A percentile compares a stretch with the other conserved stretches of the same genome.
phyloP scores from a whole-genome alignment of 2,329 filamentous ascomycete genomes.

The Verticillium tricorpus region DNA sequence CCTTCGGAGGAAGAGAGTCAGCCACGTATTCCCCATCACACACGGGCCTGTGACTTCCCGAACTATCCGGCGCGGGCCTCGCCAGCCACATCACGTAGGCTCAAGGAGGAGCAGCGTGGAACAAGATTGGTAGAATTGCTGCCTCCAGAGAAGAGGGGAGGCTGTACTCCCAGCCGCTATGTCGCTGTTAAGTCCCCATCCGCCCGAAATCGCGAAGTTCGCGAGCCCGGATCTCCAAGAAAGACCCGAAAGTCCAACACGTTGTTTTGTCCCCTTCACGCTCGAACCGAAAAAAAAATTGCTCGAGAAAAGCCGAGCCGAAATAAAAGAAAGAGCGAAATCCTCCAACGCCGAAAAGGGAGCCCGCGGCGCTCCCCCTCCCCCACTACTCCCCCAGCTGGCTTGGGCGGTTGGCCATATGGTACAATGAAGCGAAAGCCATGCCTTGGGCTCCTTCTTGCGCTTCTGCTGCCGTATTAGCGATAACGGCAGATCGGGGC shows the following conservation, averaged over 20 bases:
- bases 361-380: background rate
- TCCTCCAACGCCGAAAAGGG: background rate
- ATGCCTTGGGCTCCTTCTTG: background rate
- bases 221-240: background rate
- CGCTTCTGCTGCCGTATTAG: background rate
- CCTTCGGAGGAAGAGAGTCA: no score
- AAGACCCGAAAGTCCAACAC: background rate
- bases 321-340: background rate
- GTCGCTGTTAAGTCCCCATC: background rate
- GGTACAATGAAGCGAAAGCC: background rate
- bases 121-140: background rate
- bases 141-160: background rate
- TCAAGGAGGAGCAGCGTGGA: background rate
- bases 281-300: background rate
- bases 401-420: background rate
- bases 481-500: background rate
- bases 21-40: background rate
- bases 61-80: background rate
- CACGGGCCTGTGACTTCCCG: background rate
- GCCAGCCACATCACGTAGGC: background rate
- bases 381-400: background rate
- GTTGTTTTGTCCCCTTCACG: background rate
- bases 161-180: background rate
- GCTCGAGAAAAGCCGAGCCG: background rate
- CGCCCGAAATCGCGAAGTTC: background rate